A percentile compares a stretch with the other conserved stretches of the same genome.
phyloP scores from a whole-genome alignment of 805 yeast species.

The Komagataella phaffii region DNA sequence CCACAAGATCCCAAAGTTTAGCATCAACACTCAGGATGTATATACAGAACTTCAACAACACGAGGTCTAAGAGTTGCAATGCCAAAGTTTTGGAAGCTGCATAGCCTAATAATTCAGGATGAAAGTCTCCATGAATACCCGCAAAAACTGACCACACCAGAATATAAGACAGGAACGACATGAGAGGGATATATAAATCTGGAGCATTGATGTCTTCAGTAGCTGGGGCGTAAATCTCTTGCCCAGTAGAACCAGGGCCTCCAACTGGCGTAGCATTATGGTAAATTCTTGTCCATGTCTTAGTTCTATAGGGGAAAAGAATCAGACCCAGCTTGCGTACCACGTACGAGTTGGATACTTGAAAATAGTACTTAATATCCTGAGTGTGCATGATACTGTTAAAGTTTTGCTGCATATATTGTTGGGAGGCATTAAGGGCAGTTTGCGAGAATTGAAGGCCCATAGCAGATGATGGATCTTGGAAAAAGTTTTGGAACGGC shows the following conservation, averaged over 20 bases:
- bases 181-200: slow-evolving; percentile 87
- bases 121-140: slow-evolving; percentile 82
- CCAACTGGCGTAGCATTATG: slow-evolving; percentile 13
- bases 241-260: background rate
- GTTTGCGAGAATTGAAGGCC: slow-evolving; percentile 82
- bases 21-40: slow-evolving; percentile 64
- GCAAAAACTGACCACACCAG: slow-evolving; percentile 71
- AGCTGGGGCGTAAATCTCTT: slow-evolving; percentile 53
- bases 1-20: slow-evolving; percentile 69
- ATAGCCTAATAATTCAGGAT: slow-evolving; percentile 83
- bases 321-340: slow-evolving; percentile 58
- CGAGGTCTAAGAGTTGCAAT: slow-evolving; percentile 62
- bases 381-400: slow-evolving; percentile 34
- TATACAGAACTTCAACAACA: slow-evolving; percentile 66
- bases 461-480: slow-evolving; percentile 70
- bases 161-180: slow-evolving; percentile 85
- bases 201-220: slow-evolving; percentile 87
- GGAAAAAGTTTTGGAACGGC: slow-evolving; percentile 32
- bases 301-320: slow-evolving; percentile 75
- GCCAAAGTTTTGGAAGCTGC: slow-evolving; percentile 81
- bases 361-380: slow-evolving; percentile 75
- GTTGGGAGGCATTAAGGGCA: slow-evolving; percentile 73
- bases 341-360: slow-evolving; percentile 84
- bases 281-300: slow-evolving; percentile 61
- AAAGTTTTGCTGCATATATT: slow-evolving; percentile 63